Evolutionary conservation across 164 flowering plant genomes (phyloP), one percentile per base, ranked within the genome.

Genomic region (Annona squamosa): DNA sequence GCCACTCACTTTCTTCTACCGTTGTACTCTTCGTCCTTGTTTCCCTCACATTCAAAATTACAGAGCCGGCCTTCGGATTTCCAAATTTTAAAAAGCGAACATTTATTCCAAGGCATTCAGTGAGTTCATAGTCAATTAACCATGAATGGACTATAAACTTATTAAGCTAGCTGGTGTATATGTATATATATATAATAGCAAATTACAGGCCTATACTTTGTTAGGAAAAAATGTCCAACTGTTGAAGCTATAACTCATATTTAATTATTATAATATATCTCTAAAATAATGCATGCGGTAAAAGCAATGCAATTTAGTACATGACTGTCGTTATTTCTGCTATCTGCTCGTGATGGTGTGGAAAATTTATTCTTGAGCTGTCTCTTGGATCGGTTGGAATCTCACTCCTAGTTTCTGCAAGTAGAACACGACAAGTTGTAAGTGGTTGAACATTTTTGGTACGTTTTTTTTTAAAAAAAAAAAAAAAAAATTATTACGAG

Each of bases 391-490:
- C 26, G 70, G 70, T 17, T 9, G 42, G 41, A 68, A 68, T 68
- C 70, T 68, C 9, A 68, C 70, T 46, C 70, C 70, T 3, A 7
- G 17, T 68, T 68, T 68, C 70, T 68, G 70, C 70, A 68, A 68
- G n/a, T 45, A 46, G 18, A 68, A 46, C 16, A 65, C 42, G 68
- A 42, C 9, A 65, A 65, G 68, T 42, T 42, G 43, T 4, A 7
- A 41, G 16, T 42, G 9, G 65, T 65, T 65, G 17, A 65, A 10
- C 44, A 65, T 5, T 65, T 13, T 26, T 26, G 37, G 37, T 26
- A 26, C 37, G 37, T 26, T 26, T 26, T 26, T 26, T 26, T 26
- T n/a, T n/a, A n/a, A n/a, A n/a, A 37, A 65, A 65, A 4, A 5
- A 9, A 65, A 65, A 5, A 65, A 9, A 6, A 12, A 9, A 37